Conservation (phyloP, 495 filamentous ascomycete species). For the Lasiosphaeria ovina region DNA sequence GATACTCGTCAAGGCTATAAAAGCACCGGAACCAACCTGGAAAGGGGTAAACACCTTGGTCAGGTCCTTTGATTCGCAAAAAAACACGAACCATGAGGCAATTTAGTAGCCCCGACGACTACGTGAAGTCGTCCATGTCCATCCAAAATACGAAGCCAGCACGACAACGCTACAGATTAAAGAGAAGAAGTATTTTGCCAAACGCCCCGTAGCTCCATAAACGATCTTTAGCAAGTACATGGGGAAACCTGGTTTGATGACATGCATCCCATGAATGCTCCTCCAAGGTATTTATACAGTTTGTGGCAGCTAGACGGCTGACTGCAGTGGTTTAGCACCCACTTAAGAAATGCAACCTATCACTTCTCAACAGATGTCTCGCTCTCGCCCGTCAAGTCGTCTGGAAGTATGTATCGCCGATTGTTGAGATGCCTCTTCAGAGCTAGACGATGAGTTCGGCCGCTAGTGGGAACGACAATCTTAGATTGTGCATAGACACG, state of each 20-base stretch:
- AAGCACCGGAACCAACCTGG: no score
- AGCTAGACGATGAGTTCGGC: background rate
- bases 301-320: no score
- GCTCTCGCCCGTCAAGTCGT: background rate
- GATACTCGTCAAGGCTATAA: background rate
- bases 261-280: background rate
- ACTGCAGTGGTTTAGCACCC: no score
- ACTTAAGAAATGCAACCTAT: background rate
- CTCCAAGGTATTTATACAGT: background rate
- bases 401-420: conserved; percentile 4
- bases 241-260: background rate
- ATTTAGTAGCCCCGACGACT: no score
- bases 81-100: no score
- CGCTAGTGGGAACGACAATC: conserved; percentile 19
- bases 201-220: background rate
- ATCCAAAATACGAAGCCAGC: background rate
- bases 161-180: background rate
- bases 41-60: no score
- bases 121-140: no score
- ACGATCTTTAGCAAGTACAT: background rate
- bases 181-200: background rate
- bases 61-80: no score
- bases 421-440: background rate
- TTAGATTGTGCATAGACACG: conserved; percentile 24
- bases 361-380: background rate